Conservation (phyloP, 805 yeast genomes). For the Zygoascus tannicola region DNA sequence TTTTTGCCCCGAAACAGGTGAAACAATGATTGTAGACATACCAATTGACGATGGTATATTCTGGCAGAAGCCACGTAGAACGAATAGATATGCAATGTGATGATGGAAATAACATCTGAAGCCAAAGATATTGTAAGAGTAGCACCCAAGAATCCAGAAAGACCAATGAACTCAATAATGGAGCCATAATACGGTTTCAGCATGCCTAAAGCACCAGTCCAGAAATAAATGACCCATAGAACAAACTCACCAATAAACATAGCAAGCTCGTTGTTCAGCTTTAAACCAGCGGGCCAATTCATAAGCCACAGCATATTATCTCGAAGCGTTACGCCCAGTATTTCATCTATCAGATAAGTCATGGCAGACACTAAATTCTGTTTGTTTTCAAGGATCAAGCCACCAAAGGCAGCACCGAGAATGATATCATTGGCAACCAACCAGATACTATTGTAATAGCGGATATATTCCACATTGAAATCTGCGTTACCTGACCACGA, state of each 20-base stretch:
- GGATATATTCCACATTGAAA: constrained; percentile 42
- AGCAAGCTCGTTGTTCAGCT: constrained; percentile 79
- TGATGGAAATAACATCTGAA: constrained; percentile 53
- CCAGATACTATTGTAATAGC: constrained; percentile 84
- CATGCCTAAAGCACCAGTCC: constrained; percentile 32
- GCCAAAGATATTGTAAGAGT: constrained; percentile 59
- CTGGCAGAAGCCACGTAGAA: constrained; percentile 74
- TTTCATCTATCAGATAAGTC: constrained; percentile 29
- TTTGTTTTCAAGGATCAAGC: constrained; percentile 36
- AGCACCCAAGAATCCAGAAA: constrained; percentile 47
- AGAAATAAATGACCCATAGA: constrained; percentile 72
- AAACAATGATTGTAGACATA: constrained; percentile 60
- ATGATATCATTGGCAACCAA: constrained; percentile 72
- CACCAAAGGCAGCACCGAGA: constrained; percentile 55
- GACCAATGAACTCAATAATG: constrained; percentile 28
- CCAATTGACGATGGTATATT: constrained; percentile 66
- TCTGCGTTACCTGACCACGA: constrained; percentile 32
- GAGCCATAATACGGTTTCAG: constrained; percentile 28
- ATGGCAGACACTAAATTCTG: constrained; percentile 20
- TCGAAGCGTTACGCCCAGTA: constrained; percentile 39
- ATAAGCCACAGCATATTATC: constrained; percentile 61
- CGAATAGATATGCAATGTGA: constrained; percentile 63
- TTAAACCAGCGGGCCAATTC: constrained; percentile 88
- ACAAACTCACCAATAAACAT: constrained; percentile 78
- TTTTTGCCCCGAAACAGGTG: constrained; percentile 85